Percentiles rank a stretch among this genome's conserved stretches.
phyloP scores from a whole-genome alignment of 192 early-diverging fungal species.

The Entomortierella chlamydospora region DNA sequence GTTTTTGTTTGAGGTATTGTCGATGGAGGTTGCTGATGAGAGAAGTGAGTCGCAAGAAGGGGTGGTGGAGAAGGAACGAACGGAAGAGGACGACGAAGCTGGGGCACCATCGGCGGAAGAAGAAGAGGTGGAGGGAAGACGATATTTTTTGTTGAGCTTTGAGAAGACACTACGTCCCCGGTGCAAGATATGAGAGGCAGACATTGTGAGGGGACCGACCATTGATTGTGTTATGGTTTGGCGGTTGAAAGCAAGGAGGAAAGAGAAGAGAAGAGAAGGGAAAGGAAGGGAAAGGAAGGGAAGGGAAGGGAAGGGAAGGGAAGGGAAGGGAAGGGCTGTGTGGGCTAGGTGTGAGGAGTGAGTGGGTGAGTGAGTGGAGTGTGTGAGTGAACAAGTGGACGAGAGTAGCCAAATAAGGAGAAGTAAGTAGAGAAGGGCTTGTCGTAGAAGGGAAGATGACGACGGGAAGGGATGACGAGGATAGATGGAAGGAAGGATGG shows the following conservation, averaged over 20 bases:
- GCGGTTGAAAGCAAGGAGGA: conserved; percentile 3
- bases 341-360: too few relatives aligned
- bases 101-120: conserved; percentile 3
- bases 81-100: conserved; percentile 6
- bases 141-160: conserved; percentile 54
- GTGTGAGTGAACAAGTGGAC: neutral
- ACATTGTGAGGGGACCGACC: conserved; percentile 35
- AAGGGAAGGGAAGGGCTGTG: too few relatives aligned
- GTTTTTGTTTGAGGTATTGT: neutral
- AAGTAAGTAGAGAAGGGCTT: neutral
- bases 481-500: neutral
- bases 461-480: neutral
- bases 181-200: conserved; percentile 48
- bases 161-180: conserved; percentile 52
- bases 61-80: conserved; percentile 29
- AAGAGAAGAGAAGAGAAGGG: neutral
- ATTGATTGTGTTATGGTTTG: conserved; percentile 17
- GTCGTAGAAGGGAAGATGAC: neutral
- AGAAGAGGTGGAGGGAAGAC: conserved; percentile 9
- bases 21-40: neutral
- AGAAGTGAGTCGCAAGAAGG: conserved; percentile 23
- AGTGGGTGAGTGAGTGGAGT: neutral
- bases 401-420: neutral
- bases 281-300: neutral
- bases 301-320: neutral